Base-by-base conservation (phyloP, 163 green algal genomes). In the Chlorella variabilis region DNA sequence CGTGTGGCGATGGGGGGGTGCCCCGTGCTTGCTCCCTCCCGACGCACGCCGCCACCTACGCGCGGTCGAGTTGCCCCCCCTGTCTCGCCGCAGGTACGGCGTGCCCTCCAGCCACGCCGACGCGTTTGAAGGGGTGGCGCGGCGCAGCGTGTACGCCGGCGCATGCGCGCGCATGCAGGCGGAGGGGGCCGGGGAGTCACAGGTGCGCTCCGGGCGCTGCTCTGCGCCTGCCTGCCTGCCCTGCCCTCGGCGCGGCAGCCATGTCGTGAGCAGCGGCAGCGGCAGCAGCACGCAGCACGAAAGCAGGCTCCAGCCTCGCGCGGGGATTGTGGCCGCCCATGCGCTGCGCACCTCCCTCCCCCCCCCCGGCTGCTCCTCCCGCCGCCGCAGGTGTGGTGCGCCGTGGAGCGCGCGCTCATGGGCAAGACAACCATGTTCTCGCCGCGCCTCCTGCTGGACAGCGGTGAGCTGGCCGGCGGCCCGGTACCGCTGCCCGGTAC, bases 41-140 rank as follows among this genome's bases (percentile, higher is more conserved):
- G n/a, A n/a, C 45, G 45, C 45, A 54, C 45, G 45, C 45, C 45
- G n/a, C n/a, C n/a, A n/a, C n/a, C n/a, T n/a, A n/a, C n/a, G n/a
- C n/a, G n/a, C n/a, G 15, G 45, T 54, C 45, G 45, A 11, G 11
- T 15, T 54, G 45, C 45, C 45, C 45, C 15, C 45, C 45, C 15
- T 54, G 45, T 15, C 45, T 54, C 45, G 11, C 29, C 25, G 58
- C 77, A 93, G 84, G 92, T 93, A 95, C 45, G 86, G 78, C 9
- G 91, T 97, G 39, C 92, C 93, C 23, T 79, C 83, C 2, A 68
- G 80, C 20, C 80, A 87, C 29, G 84, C 82, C 0, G 83, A 88
- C 4, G 76, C 79, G 0, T 93, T 97, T 84, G 92, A 97, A 34
- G 25, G 21, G 9, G 75, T 75, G 81, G 79, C 80, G 36, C 85